Evolutionary conservation across 2,329 filamentous ascomycete genomes (phyloP).

Genomic region (Fusarium sp.): DNA sequence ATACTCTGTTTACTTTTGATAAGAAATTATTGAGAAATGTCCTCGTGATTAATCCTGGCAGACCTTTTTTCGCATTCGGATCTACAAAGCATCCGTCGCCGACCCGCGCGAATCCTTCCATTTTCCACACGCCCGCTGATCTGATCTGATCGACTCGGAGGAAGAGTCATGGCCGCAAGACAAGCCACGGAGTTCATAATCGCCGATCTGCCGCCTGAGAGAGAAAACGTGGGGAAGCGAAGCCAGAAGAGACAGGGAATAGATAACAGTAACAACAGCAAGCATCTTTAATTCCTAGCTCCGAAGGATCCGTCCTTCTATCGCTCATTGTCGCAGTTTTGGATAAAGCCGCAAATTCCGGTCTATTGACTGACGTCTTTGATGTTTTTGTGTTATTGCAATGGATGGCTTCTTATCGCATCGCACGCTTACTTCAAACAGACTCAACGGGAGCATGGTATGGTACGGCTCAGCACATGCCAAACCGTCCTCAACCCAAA

Average conservation of each 20-base stretch:
- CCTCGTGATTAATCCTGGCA: constrained; percentile 24
- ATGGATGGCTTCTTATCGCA: background rate
- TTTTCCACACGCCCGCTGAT: constrained; percentile 10
- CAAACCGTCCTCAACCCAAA: background rate
- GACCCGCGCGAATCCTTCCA: constrained; percentile 21
- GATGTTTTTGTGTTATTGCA: background rate
- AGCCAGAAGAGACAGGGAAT: background rate
- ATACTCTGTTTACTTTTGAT: background rate
- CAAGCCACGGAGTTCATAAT: constrained; percentile 20
- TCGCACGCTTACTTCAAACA: background rate
- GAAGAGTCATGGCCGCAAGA: background rate
- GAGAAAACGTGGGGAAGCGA: constrained; percentile 28
- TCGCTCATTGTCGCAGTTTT: constrained; percentile 1
- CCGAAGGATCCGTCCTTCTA: constrained; percentile 25
- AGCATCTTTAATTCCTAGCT: constrained; percentile 26
- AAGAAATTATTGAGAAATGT: background rate
- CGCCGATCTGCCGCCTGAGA: constrained; percentile 33
- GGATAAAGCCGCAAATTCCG: constrained; percentile 33
- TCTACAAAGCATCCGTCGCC: constrained; percentile 19
- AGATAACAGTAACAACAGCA: background rate
- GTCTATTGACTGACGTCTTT: constrained; percentile 27
- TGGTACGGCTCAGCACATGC: background rate
- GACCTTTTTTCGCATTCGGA: constrained; percentile 41
- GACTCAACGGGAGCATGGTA: background rate
- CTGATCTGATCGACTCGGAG: constrained; percentile 11